Percentiles rank a stretch among this genome's conserved stretches.
Conservation (phyloP, 169 alveolate species). For the Plasmodium billcollinsi region DNA sequence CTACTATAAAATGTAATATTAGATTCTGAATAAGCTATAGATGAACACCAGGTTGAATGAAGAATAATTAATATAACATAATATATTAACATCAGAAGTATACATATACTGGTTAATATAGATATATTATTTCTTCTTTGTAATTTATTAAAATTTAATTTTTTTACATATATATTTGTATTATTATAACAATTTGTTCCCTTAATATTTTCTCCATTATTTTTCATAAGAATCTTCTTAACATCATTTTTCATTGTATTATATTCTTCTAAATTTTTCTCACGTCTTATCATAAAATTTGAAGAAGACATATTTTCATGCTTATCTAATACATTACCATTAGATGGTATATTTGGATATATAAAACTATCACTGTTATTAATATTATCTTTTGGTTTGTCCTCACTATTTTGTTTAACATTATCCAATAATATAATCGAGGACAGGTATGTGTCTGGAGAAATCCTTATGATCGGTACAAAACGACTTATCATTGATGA, state of each 20-base stretch:
- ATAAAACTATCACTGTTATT: background rate
- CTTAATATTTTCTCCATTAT: background rate
- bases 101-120: slow-evolving; percentile 20
- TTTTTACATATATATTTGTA: background rate
- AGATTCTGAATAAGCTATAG: slow-evolving; percentile 82
- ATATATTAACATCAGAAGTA: background rate
- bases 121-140: slow-evolving; percentile 13
- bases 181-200: background rate
- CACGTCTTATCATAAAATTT: background rate
- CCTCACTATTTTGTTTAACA: background rate
- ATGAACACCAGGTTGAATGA: slow-evolving; percentile 82
- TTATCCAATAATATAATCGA: background rate
- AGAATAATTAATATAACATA: slow-evolving; percentile 33
- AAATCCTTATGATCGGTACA: slow-evolving; percentile 15
- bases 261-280: background rate
- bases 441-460: slow-evolving; percentile 6
- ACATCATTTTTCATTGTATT: background rate
- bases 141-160: slow-evolving; percentile 7
- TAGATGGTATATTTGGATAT: too few species aligned
- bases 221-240: background rate
- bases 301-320: background rate
- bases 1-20: slow-evolving; percentile 75
- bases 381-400: too few species aligned
- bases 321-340: too few species aligned
- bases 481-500: slow-evolving; percentile 88